Conservation (phyloP, 176 grass and related monocot species). For the Aegilops sharonensis region DNA sequence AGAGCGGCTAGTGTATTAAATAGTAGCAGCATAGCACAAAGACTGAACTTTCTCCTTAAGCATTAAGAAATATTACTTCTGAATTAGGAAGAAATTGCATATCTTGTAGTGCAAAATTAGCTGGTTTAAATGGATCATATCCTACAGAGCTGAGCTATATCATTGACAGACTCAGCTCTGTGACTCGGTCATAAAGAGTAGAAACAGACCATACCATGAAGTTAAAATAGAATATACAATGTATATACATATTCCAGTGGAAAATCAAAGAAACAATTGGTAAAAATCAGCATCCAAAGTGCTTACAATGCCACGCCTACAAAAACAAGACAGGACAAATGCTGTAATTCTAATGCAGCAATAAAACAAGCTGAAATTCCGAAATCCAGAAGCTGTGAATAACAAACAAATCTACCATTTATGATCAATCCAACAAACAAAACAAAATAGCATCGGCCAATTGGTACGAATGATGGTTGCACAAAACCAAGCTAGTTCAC, state of each 20-base stretch:
- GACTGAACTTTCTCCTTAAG: too few species aligned
- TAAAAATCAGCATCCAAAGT: not conserved
- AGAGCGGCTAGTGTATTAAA: too few species aligned
- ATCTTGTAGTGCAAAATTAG: not conserved
- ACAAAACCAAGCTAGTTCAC: not conserved
- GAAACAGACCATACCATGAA: not conserved
- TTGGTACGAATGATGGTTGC: not conserved
- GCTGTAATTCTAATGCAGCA: too few species aligned
- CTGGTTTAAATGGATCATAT: not conserved
- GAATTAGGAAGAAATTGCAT: not conserved
- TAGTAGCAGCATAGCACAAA: too few species aligned
- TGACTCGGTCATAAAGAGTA: not conserved
- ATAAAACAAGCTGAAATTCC: not conserved
- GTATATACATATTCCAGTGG: not conserved
- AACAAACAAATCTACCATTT: not conserved
- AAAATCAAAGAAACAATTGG: not conserved
- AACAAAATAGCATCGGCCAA: not conserved
- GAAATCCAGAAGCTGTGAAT: not conserved
- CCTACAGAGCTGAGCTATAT: not conserved
- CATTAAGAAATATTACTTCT: not conserved
- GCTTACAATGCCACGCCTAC: not conserved
- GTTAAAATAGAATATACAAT: not conserved
- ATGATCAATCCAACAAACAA: not conserved
- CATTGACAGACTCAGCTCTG: not conserved
- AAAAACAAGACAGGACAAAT: not conserved